Evolutionary conservation across 225 moss, liverwort and hornwort genomes (phyloP), one percentile per base, ranked within the genome.

Genomic region (Neckera pumila): DNA sequence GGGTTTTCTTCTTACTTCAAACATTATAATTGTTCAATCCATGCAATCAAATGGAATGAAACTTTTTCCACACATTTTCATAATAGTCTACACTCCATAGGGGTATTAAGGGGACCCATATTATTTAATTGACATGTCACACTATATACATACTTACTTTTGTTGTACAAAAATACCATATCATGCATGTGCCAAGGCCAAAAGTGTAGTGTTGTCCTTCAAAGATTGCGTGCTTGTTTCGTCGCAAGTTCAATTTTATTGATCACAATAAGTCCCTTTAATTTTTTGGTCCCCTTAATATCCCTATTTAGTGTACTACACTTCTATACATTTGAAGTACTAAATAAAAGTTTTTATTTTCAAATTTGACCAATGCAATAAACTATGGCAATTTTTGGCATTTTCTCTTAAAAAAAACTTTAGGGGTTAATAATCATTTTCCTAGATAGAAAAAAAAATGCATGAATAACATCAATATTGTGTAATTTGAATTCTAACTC

Each of bases 381-480:
- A 67, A 67, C 21, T 7, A 67, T 69, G 7, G 11, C 8, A 22
- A 0, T 22, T 69, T 69, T 22, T 22, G 12, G 13, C 4, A 23
- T 38, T 12, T 38, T 67, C 11, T 21, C 7, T 67, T 22, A 2
- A 67, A 38, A 38, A n/a, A n/a, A 7, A 4, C 2, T 7, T n/a
- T 12, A 4, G 5, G 22, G 22, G 12, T 36, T 21, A 6, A 69
- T 22, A 69, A 70, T 40, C 3, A 70, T 23, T 14, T 40, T 14
- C 26, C 0, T 26, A 9, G 4, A 1, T 42, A 42, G 9, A 16
- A 40, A 71, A 70, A 40, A 42, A 26, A 26, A 7, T 3, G 0
- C 8, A 23, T 23, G 1, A 26, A 26, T 26, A 71, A 15, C 9
- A 71, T 26, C 70, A 15, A 26, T 42, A 9, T 15, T 13, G 0